Percentiles rank a stretch among this genome's conserved stretches.
phyloP scores from a whole-genome alignment of 148 eudicot genomes.

The Rhododendron simsii region DNA sequence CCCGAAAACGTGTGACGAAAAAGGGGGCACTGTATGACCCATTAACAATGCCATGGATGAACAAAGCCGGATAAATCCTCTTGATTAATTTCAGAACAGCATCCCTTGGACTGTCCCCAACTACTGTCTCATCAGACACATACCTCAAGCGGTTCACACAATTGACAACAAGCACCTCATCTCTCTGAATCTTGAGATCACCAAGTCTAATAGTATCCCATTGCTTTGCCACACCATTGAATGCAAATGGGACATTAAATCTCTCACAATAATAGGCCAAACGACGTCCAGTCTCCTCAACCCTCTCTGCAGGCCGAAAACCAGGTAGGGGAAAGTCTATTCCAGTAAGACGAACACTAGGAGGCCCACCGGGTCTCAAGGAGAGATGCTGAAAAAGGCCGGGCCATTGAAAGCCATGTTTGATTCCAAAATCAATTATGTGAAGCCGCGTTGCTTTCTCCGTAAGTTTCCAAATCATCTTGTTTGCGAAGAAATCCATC shows the following conservation, averaged over 20 bases:
- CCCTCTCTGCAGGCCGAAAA: conserved; percentile 46
- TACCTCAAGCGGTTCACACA: conserved; percentile 26
- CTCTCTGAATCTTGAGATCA: conserved; percentile 30
- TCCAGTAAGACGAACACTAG: conserved; percentile 50
- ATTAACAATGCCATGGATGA: conserved; percentile 32
- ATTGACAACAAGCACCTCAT: conserved; percentile 38
- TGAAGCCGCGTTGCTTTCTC: conserved; percentile 33
- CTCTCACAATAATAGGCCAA: conserved; percentile 43
- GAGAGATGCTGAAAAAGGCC: conserved; percentile 52
- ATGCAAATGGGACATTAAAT: conserved; percentile 47
- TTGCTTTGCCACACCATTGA: conserved; percentile 41
- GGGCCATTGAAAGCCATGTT: conserved; percentile 71
- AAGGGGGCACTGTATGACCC: conserved; percentile 35
- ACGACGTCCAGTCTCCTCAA: conserved; percentile 51
- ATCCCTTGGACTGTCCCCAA: conserved; percentile 32
- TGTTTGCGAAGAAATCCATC: conserved; percentile 46
- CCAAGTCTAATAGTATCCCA: conserved; percentile 39
- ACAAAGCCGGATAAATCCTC: conserved; percentile 30
- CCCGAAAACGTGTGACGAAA: conserved; percentile 37
- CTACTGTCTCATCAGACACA: conserved; percentile 34
- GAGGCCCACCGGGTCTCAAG: conserved; percentile 44
- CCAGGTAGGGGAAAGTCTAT: conserved; percentile 56
- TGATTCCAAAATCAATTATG: conserved; percentile 62
- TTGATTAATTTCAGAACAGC: conserved; percentile 32
- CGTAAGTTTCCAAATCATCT: conserved; percentile 35